Base-by-base conservation (phyloP, 2,329 filamentous ascomycete genomes). In the Xylariaceae sp. region DNA sequence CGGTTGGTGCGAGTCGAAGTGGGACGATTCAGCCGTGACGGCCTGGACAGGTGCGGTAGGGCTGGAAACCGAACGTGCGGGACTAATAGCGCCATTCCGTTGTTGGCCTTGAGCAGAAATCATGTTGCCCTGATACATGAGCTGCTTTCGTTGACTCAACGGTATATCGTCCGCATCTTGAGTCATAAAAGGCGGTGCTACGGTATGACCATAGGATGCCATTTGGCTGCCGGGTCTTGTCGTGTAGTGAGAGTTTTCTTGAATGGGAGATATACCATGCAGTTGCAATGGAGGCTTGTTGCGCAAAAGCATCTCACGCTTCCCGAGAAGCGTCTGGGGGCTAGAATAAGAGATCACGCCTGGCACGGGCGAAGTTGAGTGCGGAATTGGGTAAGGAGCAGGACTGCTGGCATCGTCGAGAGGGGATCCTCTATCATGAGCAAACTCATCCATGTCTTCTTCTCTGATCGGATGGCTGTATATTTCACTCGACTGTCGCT, bases 81-180 rank as follows among this genome's bases (percentile, higher is more conserved):
- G 50, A 9, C 34, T 53, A 31, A 41, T 29, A 12, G 56, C 42
- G 49, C 51, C 46, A 41, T 49, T 51, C 6, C 47, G 50, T 43
- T 56, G 52, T 51, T 61, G 29, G 49, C 50, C 19, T 46, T 45
- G 48, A 12, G 60, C 55, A 0, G 64, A 70, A 41, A 72, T 67
- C 47, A 74, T 58, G 63, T 75, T 79, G 59, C 68, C 76, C 42
- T 80, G 78, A 34, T 80, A 81, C 53, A 88, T 81, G 31, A 87
- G 69, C 45, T 80, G 73, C 53, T 79, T 80, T 43, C 88, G 84
- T 63, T 87, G 81, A 42, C 83, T 86, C 19, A 94, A 76, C 0
- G 88, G 85, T 61, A 92, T 76, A 53, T 91, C 81, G 57, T 91
- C 88, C 1, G 78, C 74, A 60, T 82, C 80, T 19, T 73, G 65